Evolutionary conservation across 2,329 filamentous ascomycete genomes (phyloP).

Genomic region (Fusarium foetens): DNA sequence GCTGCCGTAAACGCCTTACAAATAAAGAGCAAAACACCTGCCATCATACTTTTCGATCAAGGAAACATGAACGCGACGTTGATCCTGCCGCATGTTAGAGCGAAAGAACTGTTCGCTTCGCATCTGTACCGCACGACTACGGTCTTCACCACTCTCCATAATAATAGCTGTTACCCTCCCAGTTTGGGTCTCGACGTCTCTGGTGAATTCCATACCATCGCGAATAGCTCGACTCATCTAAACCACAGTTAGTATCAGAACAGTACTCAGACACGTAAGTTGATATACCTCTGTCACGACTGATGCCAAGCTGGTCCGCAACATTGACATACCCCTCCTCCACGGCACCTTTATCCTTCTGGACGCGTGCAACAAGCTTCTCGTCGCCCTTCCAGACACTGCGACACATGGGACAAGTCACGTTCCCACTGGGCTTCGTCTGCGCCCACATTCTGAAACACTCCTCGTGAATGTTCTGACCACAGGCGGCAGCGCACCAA

Average conservation of each 20-base stretch:
- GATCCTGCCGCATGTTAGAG: not conserved
- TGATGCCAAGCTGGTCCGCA: constrained; percentile 68
- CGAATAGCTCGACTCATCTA: constrained; percentile 26
- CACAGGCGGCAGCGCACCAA: constrained; percentile 64
- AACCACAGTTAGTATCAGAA: constrained; percentile 11
- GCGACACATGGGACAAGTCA: constrained; percentile 71
- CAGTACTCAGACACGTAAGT: not conserved
- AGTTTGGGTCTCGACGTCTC: not conserved
- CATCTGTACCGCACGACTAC: not conserved
- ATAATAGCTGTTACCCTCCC: not conserved
- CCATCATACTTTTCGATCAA: not conserved
- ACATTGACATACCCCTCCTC: constrained; percentile 70
- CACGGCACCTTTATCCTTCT: constrained; percentile 49
- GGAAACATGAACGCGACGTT: not conserved
- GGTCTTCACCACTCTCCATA: not conserved
- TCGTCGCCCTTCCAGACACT: constrained; percentile 63
- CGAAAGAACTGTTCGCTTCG: not conserved
- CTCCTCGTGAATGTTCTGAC: constrained; percentile 64
- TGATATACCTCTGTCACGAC: constrained; percentile 58
- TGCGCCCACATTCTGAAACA: constrained; percentile 66
- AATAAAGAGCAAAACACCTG: not conserved
- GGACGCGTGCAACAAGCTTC: constrained; percentile 55
- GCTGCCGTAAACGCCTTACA: not conserved
- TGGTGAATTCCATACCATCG: constrained; percentile 17
- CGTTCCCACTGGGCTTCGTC: constrained; percentile 52